A percentile compares a stretch with the other conserved stretches of the same genome.
phyloP scores from a whole-genome alignment of 495 filamentous ascomycete genomes.

The Talaromyces ruber region DNA sequence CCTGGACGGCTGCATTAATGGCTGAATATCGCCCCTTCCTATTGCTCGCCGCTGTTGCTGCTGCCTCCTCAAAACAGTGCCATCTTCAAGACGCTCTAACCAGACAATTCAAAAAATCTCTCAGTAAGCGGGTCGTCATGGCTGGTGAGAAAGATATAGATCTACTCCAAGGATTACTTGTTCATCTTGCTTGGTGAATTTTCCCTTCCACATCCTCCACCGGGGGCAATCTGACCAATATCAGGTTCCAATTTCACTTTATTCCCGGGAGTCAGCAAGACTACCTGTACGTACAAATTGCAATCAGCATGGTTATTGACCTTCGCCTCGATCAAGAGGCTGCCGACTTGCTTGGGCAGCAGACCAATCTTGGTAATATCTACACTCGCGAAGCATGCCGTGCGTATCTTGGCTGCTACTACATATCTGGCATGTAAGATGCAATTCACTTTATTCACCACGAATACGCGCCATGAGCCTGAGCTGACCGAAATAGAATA shows the following conservation, averaged over 20 bases:
- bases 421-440: slow-evolving; percentile 11
- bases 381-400: slow-evolving; percentile 8
- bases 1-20: slow-evolving; percentile 8
- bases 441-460: not conserved
- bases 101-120: slow-evolving; percentile 7
- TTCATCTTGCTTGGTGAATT: slow-evolving; percentile 17
- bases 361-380: slow-evolving; percentile 2
- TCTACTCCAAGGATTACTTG: slow-evolving; percentile 16
- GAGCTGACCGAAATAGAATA: slow-evolving; percentile 8
- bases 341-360: slow-evolving; percentile 6
- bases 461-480: not conserved
- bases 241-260: slow-evolving; percentile 11
- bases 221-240: not conserved
- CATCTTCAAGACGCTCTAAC: slow-evolving; percentile 11
- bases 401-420: slow-evolving; percentile 13
- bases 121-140: slow-evolving; percentile 11
- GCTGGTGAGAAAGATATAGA: slow-evolving; percentile 16
- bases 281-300: slow-evolving; percentile 13
- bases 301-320: slow-evolving; percentile 15
- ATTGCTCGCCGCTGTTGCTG: slow-evolving; percentile 12
- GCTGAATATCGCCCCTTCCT: slow-evolving; percentile 12
- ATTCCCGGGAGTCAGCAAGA: slow-evolving; percentile 9
- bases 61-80: slow-evolving; percentile 9
- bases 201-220: not conserved
- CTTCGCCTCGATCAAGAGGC: slow-evolving; percentile 3